Evolutionary conservation across 176 grass and related monocot species (phyloP), one percentile per base, ranked within the genome.

Genomic region (Pharus latifolius): DNA sequence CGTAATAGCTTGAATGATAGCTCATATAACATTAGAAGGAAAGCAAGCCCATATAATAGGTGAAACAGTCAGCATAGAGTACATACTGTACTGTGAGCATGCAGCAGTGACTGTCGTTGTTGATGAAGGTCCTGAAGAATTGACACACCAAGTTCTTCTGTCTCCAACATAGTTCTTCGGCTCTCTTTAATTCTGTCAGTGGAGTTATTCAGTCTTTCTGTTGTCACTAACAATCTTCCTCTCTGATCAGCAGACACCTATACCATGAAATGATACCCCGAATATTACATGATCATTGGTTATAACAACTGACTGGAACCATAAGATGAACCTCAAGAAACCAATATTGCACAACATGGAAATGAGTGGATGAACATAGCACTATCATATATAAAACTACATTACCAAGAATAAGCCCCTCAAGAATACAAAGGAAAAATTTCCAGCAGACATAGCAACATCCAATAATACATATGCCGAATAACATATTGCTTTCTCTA

Each of bases 121-220:
- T 84, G 74, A 79, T 92, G 92, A 69, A 92, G 89, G 37, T 92
- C 88, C 76, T 92, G 92, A 83, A 96, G 88, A 85, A 96, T 89
- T 26, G 85, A 89, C 25, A 83, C 88, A 56, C 88, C 88, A 65
- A 92, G 80, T 14, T 96, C 88, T 89, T 96, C 88, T 42, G 88
- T 89, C 49, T 92, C 88, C 23, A 96, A 73, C 65, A 88, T 84
- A 75, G 82, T 83, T 84, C 63, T 87, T 73, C 83, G 86, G 78
- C 72, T 87, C 70, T 96, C 83, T 72, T 87, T 87, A 60, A 92
- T 77, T 70, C 83, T 89, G 17, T 96, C 92, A 56, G 73, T 87
- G 31, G 88, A 92, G 40, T 96, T 85, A 81, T 83, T 88, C 58
- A 92, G 73, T 80, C 88, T 87, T 59, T 96, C 89, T 52, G 89